These are phyloP conservation scores for Malassezia slooffiae DNA, from an alignment of 1,284 basidiomycete genomes.

Conservation along the genomic window DNA sequence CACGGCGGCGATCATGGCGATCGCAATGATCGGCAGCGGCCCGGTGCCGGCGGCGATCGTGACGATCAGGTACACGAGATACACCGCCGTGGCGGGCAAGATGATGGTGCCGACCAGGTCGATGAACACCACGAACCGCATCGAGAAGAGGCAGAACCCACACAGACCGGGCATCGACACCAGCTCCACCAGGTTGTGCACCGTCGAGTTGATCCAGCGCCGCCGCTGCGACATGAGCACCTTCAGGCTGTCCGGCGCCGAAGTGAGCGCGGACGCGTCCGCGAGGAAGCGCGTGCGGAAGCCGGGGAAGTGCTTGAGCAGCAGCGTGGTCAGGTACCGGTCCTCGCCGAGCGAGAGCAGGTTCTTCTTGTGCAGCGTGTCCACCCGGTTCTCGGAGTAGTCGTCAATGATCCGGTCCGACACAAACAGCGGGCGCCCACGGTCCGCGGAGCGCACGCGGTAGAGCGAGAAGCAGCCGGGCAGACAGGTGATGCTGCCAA, in stretches of 20 bases:
- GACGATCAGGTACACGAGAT: conserved; percentile 52
- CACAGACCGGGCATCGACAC: conserved; percentile 85
- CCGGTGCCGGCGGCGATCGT: conserved; percentile 30
- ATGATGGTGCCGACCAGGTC: conserved; percentile 68
- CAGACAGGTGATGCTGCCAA: conserved; percentile 94
- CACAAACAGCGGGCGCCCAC: conserved; percentile 47
- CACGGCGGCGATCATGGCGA: conserved; percentile 82
- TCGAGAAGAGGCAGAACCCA: conserved; percentile 82
- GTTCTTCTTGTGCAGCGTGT: conserved; percentile 82
- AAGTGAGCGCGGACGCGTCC: conserved; percentile 66
- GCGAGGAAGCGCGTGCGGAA: conserved; percentile 83
- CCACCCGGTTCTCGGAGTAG: conserved; percentile 89
- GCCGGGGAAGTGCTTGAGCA: conserved; percentile 58
- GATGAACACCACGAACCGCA: conserved; percentile 95
- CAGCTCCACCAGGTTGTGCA: conserved; percentile 90
- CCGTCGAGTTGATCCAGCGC: conserved; percentile 98
- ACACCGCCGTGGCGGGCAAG: conserved; percentile 77
- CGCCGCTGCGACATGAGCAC: conserved; percentile 91
- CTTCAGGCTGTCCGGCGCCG: conserved; percentile 63
- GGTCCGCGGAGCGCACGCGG: conserved; percentile 43
- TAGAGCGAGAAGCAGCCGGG: conserved; percentile 54
- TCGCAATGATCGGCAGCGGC: conserved; percentile 53
- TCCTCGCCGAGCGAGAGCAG: conserved; percentile 92
- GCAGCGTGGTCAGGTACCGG: conserved; percentile 87
- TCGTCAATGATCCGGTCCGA: conserved; percentile 80